These are phyloP conservation scores for Periconia macrospinosa DNA, from an alignment of 2,329 filamentous ascomycete genomes.

Conservation along the genomic window DNA sequence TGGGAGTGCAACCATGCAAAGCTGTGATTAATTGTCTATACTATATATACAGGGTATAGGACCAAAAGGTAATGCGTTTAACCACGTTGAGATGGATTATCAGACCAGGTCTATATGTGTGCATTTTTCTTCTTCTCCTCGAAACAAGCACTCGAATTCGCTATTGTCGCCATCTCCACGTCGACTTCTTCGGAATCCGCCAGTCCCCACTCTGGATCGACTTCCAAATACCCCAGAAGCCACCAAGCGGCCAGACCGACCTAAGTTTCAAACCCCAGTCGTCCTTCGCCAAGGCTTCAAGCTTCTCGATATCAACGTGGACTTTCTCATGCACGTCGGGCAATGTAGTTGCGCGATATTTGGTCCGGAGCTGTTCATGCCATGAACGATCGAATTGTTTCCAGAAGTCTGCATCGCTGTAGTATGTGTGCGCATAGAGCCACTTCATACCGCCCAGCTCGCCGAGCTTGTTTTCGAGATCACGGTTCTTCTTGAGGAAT, in stretches of 20 bases:
- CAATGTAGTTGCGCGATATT: constrained; percentile 62
- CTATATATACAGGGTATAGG: no score
- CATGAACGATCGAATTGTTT: constrained; percentile 60
- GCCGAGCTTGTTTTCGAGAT: constrained; percentile 61
- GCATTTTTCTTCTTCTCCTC: no score
- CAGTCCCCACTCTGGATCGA: constrained; percentile 43
- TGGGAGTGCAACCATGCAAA: no score
- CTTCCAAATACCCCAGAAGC: constrained; percentile 43
- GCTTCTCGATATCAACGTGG: constrained; percentile 46
- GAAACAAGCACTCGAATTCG: no score
- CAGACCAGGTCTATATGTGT: no score
- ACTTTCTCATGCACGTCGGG: constrained; percentile 71
- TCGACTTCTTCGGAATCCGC: constrained; percentile 3
- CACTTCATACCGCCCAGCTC: constrained; percentile 68
- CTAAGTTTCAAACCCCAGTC: constrained; percentile 27
- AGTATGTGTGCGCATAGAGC: constrained; percentile 71
- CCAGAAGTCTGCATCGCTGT: constrained; percentile 71
- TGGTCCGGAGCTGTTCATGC: constrained; percentile 61
- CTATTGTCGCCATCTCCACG: background rate
- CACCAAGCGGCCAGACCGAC: constrained; percentile 41
- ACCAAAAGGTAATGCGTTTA: no score
- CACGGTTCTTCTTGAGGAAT: constrained; percentile 60
- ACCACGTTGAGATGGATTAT: no score
- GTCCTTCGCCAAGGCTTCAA: constrained; percentile 25
- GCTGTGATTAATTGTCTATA: no score